Conservation (phyloP, 2,329 filamentous ascomycete genomes). For the Aspergillus transmontanensis region DNA sequence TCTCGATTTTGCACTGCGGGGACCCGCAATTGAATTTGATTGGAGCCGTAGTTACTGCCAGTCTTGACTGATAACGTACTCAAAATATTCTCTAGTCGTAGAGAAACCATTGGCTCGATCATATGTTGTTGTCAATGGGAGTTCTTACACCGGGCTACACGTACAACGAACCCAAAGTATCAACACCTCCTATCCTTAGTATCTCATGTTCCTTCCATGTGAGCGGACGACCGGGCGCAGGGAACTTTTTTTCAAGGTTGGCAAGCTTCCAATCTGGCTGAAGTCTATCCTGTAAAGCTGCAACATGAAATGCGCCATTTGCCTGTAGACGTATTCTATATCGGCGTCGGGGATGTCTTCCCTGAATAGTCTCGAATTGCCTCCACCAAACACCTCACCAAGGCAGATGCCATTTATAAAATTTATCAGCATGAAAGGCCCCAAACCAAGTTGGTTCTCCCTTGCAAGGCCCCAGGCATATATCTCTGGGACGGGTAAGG, state of each 20-base stretch:
- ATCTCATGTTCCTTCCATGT: constrained; percentile 1
- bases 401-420: background rate
- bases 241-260: background rate
- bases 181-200: background rate
- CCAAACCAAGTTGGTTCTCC: background rate
- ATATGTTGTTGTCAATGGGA: background rate
- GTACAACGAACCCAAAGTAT: background rate
- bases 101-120: background rate
- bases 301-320: background rate
- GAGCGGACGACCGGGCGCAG: background rate
- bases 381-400: background rate
- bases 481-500: background rate
- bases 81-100: constrained; percentile 9
- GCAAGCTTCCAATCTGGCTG: background rate
- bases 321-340: background rate
- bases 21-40: constrained; percentile 10
- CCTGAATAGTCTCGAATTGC: background rate
- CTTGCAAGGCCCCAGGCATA: too few species aligned
- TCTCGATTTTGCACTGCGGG: background rate
- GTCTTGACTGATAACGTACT: constrained; percentile 7
- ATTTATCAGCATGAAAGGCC: background rate
- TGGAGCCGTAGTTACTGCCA: constrained; percentile 3
- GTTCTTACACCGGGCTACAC: background rate
- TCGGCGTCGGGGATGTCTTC: background rate
- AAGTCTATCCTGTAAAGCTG: background rate